phyloP scores from a whole-genome alignment of 345 rosid genomes.

The Kandelia obovata region DNA sequence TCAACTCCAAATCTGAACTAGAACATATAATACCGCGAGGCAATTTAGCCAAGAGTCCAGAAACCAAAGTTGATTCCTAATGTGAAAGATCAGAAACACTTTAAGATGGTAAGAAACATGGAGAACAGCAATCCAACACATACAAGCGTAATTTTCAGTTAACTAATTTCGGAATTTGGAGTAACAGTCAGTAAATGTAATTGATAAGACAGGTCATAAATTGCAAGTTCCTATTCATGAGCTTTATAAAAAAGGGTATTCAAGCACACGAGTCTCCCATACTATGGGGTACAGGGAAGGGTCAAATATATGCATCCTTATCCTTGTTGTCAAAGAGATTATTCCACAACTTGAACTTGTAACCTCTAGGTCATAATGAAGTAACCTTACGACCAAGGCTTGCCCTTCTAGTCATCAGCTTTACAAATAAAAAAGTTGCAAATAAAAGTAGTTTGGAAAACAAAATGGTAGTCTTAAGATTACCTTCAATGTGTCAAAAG shows the following conservation, averaged over 20 bases:
- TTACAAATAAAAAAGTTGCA: background rate
- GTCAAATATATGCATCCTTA: too few species aligned
- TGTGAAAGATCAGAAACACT: background rate
- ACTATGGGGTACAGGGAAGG: too few species aligned
- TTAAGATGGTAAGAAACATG: background rate
- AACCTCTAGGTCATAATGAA: too few species aligned
- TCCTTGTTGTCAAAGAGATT: too few species aligned
- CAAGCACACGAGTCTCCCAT: too few species aligned
- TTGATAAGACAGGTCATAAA: too few species aligned
- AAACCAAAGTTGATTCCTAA: conserved; percentile 50
- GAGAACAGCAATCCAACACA: background rate
- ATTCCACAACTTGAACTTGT: too few species aligned
- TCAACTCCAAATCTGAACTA: conserved; percentile 81
- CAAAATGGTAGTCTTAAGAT: background rate
- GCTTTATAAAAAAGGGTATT: background rate
- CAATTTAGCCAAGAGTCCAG: conserved; percentile 45
- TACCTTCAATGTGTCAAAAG: background rate
- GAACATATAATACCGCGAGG: conserved; percentile 68
- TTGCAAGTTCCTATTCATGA: background rate
- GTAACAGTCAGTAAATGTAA: too few species aligned
- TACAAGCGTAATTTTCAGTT: background rate
- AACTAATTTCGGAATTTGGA: too few species aligned
- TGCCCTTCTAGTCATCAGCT: background rate
- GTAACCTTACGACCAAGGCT: background rate
- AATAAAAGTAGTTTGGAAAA: background rate